phyloP scores from a whole-genome alignment of 148 eudicot species.

The Vaccinium vitisidaea region DNA sequence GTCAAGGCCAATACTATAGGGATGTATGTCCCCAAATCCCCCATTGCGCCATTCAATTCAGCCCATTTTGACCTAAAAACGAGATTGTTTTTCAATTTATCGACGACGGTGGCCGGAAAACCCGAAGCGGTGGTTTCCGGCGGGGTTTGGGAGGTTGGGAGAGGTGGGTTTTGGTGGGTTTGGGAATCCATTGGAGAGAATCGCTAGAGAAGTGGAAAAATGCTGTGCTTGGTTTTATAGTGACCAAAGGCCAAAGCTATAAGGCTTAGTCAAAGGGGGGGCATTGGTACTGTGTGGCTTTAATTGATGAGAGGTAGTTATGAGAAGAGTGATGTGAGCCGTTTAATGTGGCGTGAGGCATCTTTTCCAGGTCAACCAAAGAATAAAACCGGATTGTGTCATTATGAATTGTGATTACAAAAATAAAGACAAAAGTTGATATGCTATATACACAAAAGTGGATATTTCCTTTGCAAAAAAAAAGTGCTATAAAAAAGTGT shows the following conservation, averaged over 20 bases:
- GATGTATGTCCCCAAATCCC: constrained; percentile 86
- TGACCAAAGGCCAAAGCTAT: background rate
- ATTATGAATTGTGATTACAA: too few species aligned
- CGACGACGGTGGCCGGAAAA: constrained; percentile 8
- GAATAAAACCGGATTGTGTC: too few species aligned
- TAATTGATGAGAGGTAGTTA: constrained; percentile 14
- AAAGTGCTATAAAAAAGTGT: too few species aligned
- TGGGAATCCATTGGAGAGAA: constrained; percentile 24
- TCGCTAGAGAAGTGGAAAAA: background rate
- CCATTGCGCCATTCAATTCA: constrained; percentile 88
- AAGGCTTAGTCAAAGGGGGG: background rate
- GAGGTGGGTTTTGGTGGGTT: constrained; percentile 20
- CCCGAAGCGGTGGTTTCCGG: background rate
- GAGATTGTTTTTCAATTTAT: constrained; percentile 45
- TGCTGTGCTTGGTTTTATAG: background rate
- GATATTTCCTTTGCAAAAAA: too few species aligned
- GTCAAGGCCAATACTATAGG: constrained; percentile 84
- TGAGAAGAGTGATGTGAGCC: background rate
- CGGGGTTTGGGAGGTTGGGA: constrained; percentile 7
- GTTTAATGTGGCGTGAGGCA: background rate
- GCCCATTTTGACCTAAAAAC: constrained; percentile 66
- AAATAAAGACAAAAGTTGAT: too few species aligned
- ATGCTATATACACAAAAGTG: too few species aligned
- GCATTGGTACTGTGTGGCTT: background rate
- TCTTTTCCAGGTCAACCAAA: background rate